A percentile compares a stretch with the other conserved stretches of the same genome.
Evolutionary conservation across 176 grass and related monocot species (phyloP).

Genomic region (Carex pumila): DNA sequence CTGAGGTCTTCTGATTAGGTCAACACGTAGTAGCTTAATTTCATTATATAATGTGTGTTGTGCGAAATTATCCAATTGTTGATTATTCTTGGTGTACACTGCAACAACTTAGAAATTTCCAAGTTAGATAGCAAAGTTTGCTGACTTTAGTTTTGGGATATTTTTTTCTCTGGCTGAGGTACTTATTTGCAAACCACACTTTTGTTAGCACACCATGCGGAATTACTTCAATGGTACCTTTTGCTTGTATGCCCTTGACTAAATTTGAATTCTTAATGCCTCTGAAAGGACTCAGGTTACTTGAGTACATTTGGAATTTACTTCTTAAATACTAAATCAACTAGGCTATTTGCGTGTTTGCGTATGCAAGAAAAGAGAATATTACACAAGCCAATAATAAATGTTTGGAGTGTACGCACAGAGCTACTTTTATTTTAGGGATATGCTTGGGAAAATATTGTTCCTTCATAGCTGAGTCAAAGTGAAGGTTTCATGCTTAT

Average conservation of each 20-base stretch:
- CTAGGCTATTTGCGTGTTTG: not conserved
- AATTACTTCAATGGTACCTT: not conserved
- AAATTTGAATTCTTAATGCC: not conserved
- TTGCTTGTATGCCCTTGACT: constrained; percentile 6
- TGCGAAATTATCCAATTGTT: not conserved
- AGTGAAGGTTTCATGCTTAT: not conserved
- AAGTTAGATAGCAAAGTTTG: constrained; percentile 5
- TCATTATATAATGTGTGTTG: not conserved
- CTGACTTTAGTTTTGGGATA: constrained; percentile 16
- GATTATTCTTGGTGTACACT: not conserved
- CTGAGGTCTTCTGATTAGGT: not conserved
- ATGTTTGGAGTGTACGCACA: not conserved
- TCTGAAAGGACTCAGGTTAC: not conserved
- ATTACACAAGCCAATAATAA: not conserved
- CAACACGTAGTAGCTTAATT: not conserved
- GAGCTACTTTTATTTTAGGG: not conserved
- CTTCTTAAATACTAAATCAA: not conserved
- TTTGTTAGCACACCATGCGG: too few relatives aligned
- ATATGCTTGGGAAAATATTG: not conserved
- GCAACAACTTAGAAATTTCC: not conserved
- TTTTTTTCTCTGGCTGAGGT: not conserved
- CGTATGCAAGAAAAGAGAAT: not conserved
- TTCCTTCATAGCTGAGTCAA: not conserved
- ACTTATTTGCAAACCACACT: not conserved
- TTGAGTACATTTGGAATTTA: not conserved